Percentiles rank a stretch among this genome's conserved stretches.
phyloP scores from a whole-genome alignment of 1,284 basidiomycete genomes.

The Sanghuangporus sanghuang region DNA sequence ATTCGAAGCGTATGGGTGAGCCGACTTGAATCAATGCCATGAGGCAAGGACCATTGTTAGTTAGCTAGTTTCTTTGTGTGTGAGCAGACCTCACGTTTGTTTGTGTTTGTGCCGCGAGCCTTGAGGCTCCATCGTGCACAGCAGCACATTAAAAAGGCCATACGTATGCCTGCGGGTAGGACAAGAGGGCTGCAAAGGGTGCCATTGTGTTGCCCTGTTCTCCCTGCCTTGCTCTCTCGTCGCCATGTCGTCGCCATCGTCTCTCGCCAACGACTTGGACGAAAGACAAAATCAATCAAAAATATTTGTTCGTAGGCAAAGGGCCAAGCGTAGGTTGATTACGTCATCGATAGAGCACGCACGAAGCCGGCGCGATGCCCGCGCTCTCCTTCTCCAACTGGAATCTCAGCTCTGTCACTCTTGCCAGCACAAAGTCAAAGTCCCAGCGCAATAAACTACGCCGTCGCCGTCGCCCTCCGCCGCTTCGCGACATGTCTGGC shows the following conservation, averaged over 20 bases:
- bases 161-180: not conserved
- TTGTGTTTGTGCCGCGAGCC: constrained; percentile 8
- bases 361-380: constrained; percentile 4
- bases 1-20: not conserved
- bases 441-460: constrained; percentile 16
- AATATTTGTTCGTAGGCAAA: not conserved
- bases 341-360: constrained; percentile 8
- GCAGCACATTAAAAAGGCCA: constrained; percentile 1
- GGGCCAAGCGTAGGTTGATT: not conserved
- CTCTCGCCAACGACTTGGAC: not conserved
- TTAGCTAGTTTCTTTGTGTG: not conserved
- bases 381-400: not conserved
- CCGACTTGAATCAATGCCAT: not conserved
- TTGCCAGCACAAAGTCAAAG: constrained; percentile 15
- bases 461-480: constrained; percentile 14
- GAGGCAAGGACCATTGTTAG: not conserved
- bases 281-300: not conserved
- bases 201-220: not conserved
- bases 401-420: constrained; percentile 10
- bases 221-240: not conserved
- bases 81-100: not conserved
- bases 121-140: constrained; percentile 8
- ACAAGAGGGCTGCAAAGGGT: not conserved
- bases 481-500: constrained; percentile 11
- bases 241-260: not conserved